Conservation (phyloP, 2,329 filamentous ascomycete genomes). For the Fusarium sp. region DNA sequence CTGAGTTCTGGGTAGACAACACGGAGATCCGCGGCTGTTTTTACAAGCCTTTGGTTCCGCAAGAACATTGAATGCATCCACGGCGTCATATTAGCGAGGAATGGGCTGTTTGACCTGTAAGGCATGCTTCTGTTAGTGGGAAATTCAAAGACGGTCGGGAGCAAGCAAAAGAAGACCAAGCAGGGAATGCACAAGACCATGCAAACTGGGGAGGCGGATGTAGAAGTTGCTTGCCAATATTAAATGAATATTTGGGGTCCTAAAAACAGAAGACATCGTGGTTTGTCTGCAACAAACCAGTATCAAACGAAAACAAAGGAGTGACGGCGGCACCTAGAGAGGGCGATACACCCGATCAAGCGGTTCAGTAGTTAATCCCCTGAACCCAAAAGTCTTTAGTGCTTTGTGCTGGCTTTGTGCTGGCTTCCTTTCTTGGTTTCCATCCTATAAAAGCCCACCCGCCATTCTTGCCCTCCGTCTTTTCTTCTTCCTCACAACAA, state of each 20-base stretch:
- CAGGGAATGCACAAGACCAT: no score
- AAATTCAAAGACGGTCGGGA: not conserved
- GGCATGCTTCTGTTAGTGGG: not conserved
- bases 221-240: rapidly evolving
- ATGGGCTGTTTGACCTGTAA: no score
- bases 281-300: not conserved
- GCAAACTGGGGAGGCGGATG: no score
- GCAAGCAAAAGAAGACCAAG: no score
- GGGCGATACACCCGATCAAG: not conserved
- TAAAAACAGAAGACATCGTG: not conserved
- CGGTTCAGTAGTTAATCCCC: not conserved
- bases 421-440: not conserved
- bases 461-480: not conserved
- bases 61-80: no score
- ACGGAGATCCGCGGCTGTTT: not conserved
- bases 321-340: not conserved
- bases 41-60: not conserved
- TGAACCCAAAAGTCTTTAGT: not conserved
- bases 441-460: not conserved
- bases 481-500: not conserved
- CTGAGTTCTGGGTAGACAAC: not conserved
- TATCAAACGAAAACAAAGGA: not conserved
- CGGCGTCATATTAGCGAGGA: rapidly evolving
- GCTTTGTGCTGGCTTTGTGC: no score
- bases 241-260: not conserved